These are phyloP conservation scores for Proliferodiscus dingleyae DNA, from an alignment of 2,329 filamentous ascomycete genomes.

Conservation along the genomic window DNA sequence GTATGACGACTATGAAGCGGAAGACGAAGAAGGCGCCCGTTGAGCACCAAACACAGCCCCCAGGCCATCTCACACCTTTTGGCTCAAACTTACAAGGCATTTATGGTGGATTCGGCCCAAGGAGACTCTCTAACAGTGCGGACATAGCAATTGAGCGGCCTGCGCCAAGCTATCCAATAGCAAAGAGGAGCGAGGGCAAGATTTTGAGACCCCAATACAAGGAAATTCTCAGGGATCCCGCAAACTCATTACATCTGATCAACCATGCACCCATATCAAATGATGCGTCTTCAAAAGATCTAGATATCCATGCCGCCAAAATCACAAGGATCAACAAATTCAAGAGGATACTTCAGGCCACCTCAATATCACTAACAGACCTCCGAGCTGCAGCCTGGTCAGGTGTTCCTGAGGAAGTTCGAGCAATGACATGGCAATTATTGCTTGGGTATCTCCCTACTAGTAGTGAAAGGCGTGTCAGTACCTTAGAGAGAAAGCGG, in stretches of 20 bases:
- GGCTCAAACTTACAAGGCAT: constrained; percentile 37
- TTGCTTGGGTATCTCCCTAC: constrained; percentile 92
- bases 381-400: constrained; percentile 87
- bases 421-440: constrained; percentile 98
- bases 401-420: constrained; percentile 88
- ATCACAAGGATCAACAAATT: constrained; percentile 98
- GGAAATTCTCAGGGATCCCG: constrained; percentile 83
- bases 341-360: constrained; percentile 90
- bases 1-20: constrained; percentile 84
- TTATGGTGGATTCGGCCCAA: constrained; percentile 34
- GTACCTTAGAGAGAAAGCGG: constrained; percentile 86
- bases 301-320: constrained; percentile 78
- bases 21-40: constrained; percentile 47
- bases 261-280: constrained; percentile 72
- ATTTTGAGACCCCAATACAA: constrained; percentile 97
- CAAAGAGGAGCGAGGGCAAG: constrained; percentile 89
- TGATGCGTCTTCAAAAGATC: constrained; percentile 74
- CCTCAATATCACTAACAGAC: constrained; percentile 79
- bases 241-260: constrained; percentile 91
- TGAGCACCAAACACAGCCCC: constrained; percentile 13
- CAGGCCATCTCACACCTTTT: constrained; percentile 26
- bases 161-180: constrained; percentile 74
- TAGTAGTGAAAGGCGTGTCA: constrained; percentile 88
- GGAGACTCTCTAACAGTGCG: constrained; percentile 75
- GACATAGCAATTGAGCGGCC: constrained; percentile 92